These are phyloP conservation scores for Clitocybe nebularis DNA, from an alignment of 1,284 basidiomycete species.

Conservation along the genomic window DNA sequence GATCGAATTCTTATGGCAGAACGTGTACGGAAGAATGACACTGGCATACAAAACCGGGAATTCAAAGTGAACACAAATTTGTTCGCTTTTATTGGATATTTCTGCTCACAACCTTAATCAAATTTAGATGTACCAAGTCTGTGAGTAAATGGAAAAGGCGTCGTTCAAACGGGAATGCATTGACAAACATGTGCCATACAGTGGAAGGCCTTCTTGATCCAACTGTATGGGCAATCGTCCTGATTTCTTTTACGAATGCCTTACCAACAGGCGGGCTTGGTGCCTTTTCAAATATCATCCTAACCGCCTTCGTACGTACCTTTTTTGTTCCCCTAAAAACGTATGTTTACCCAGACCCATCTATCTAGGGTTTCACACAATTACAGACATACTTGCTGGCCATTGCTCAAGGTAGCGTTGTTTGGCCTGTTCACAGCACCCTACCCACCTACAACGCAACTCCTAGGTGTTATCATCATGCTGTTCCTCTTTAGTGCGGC, in stretches of 20 bases:
- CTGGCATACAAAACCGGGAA: conserved; percentile 50
- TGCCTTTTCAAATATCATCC: conserved; percentile 49
- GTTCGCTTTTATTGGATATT: background rate
- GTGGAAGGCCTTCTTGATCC: conserved; percentile 46
- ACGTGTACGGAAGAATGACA: conserved; percentile 52
- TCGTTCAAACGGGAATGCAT: too few species aligned
- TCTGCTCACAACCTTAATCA: background rate
- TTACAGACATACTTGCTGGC: conserved; percentile 50
- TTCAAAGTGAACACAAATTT: conserved; percentile 37
- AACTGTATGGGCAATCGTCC: conserved; percentile 39
- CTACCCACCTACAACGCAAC: background rate
- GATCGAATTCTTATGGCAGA: conserved; percentile 51
- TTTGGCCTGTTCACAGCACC: background rate
- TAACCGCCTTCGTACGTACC: conserved; percentile 38
- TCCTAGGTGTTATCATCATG: conserved; percentile 41
- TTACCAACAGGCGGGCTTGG: conserved; percentile 51
- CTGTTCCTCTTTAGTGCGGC: conserved; percentile 42
- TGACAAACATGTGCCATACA: too few species aligned
- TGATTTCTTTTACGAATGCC: conserved; percentile 50
- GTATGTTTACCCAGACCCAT: conserved; percentile 7
- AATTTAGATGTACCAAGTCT: conserved; percentile 34
- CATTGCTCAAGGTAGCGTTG: conserved; percentile 42
- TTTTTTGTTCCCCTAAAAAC: background rate
- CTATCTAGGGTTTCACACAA: conserved; percentile 38
- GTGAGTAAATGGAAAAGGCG: conserved; percentile 24